phyloP scores from a whole-genome alignment of 345 rosid species.

The Pistacia integerrima region DNA sequence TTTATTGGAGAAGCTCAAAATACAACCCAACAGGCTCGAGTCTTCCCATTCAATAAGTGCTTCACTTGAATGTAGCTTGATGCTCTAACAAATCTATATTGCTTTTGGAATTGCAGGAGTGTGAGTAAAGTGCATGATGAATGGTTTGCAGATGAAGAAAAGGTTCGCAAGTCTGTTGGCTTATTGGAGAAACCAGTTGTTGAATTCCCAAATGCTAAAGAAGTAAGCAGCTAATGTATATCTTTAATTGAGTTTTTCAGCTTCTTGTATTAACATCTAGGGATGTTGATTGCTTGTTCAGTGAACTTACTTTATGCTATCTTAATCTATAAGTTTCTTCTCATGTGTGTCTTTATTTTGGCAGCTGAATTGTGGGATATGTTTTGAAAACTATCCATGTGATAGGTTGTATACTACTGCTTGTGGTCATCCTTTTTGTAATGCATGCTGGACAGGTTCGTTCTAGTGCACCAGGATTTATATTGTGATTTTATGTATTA shows the following conservation, averaged over 20 bases:
- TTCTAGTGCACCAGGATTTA: background rate
- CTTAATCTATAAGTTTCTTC: constrained; percentile 9
- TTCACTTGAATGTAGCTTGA: background rate
- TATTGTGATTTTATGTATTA: background rate
- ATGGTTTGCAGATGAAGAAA: constrained; percentile 89
- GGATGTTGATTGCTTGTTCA: background rate
- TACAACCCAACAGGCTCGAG: too few species aligned
- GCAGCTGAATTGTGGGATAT: constrained; percentile 77
- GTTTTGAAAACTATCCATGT: constrained; percentile 56
- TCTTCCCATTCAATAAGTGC: background rate
- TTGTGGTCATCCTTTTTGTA: constrained; percentile 85
- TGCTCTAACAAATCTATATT: constrained; percentile 6
- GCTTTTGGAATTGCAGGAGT: constrained; percentile 49
- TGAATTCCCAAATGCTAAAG: constrained; percentile 39
- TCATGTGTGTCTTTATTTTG: constrained; percentile 15
- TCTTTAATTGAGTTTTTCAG: background rate
- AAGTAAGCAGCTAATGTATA: constrained; percentile 38
- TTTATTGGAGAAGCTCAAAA: too few species aligned
- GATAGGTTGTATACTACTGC: constrained; percentile 56
- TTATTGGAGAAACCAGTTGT: constrained; percentile 57
- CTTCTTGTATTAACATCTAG: background rate
- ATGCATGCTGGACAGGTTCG: constrained; percentile 77
- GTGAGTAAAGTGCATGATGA: constrained; percentile 81
- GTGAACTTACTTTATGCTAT: background rate
- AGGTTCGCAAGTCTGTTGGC: constrained; percentile 71